phyloP scores from a whole-genome alignment of 2,329 filamentous ascomycete species.

The Diaporthe vexans region DNA sequence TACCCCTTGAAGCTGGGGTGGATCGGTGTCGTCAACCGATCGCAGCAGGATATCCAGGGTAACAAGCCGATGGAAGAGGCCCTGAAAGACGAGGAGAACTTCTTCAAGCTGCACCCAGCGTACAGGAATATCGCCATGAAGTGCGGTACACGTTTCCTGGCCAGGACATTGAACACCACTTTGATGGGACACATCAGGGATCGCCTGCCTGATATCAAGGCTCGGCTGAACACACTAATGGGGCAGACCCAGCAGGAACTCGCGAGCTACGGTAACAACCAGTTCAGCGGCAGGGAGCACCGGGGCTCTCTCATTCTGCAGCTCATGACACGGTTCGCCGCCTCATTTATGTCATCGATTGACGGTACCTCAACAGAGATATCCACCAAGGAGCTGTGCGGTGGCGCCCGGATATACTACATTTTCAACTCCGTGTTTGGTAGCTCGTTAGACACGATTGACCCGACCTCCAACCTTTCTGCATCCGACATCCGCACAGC shows the following conservation, averaged over 20 bases:
- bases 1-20: constrained; percentile 98
- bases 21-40: constrained; percentile 97
- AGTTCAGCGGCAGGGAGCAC: constrained; percentile 97
- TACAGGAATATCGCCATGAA: constrained; percentile 95
- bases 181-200: constrained; percentile 98
- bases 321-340: constrained; percentile 98
- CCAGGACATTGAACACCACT: constrained; percentile 94
- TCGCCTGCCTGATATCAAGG: constrained; percentile 96
- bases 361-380: constrained; percentile 99
- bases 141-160: constrained; percentile 94
- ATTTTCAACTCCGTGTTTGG: constrained; percentile 99
- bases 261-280: constrained; percentile 96
- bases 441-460: constrained; percentile 94
- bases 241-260: constrained; percentile 99
- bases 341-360: constrained; percentile 97
- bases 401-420: constrained; percentile 96
- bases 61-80: constrained; percentile 96
- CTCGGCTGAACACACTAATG: constrained; percentile 97
- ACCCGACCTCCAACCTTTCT: constrained; percentile 95
- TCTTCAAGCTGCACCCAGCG: constrained; percentile 96
- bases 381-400: constrained; percentile 96
- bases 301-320: constrained; percentile 94
- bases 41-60: constrained; percentile 96
- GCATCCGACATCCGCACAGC: constrained; percentile 96
- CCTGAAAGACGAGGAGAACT: constrained; percentile 89